Evolutionary conservation across 805 yeast genomes (phyloP).

Genomic region (Lipomyces sp.): DNA sequence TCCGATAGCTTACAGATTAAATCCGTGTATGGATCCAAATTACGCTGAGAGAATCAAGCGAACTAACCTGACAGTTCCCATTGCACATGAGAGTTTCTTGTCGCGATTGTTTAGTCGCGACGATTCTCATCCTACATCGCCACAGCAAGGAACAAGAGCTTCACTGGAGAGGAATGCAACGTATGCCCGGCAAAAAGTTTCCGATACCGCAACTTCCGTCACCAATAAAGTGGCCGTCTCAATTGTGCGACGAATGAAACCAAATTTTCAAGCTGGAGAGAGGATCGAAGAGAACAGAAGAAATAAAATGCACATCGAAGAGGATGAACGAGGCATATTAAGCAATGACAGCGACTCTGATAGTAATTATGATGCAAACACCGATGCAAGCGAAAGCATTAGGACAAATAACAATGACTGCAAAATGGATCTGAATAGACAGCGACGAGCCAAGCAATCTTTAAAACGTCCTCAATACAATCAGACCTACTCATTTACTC

Average conservation of each 20-base stretch:
- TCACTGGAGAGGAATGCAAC: not conserved
- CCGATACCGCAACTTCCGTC: not conserved
- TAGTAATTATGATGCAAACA: constrained; percentile 1
- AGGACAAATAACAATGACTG: not conserved
- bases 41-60: constrained; percentile 33
- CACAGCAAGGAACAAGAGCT: constrained; percentile 2
- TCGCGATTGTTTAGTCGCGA: constrained; percentile 2
- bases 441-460: not conserved
- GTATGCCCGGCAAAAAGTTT: not conserved
- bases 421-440: not conserved
- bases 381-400: constrained; percentile 7
- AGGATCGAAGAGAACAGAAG: constrained; percentile 12
- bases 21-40: constrained; percentile 63
- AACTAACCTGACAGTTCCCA: constrained; percentile 33
- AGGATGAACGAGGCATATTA: constrained; percentile 4
- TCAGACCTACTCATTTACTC: constrained; percentile 12
- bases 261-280: constrained; percentile 21
- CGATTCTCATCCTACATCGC: not conserved
- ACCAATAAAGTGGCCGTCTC: constrained; percentile 3
- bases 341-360: constrained; percentile 4
- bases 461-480: constrained; percentile 1
- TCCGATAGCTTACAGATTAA: constrained; percentile 84
- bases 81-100: constrained; percentile 9
- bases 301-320: not conserved
- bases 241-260: constrained; percentile 8